A percentile compares a stretch with the other conserved stretches of the same genome.
Conservation (phyloP, 208 protist species). For the Leishmania lainsoni region DNA sequence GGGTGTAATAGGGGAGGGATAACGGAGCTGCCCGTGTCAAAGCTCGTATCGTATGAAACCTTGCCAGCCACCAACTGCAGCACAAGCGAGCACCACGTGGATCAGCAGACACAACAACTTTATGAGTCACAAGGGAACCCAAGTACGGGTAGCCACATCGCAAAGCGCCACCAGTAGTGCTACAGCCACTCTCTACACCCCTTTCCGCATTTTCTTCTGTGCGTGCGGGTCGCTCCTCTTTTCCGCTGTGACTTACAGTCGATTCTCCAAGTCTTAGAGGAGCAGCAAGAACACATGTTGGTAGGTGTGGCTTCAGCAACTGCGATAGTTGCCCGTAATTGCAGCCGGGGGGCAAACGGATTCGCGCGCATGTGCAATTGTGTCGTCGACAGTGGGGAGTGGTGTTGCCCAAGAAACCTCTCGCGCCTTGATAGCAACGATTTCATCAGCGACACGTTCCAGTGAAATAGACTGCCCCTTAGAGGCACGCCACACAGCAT, state of each 20-base stretch:
- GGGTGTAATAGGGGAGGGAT: neutral
- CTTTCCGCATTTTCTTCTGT: neutral
- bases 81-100: neutral
- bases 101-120: neutral
- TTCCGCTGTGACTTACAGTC: neutral
- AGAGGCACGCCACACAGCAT: slow-evolving; percentile 38
- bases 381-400: neutral
- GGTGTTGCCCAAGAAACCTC: slow-evolving; percentile 35
- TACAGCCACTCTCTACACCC: neutral
- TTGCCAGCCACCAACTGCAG: neutral
- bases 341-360: no score
- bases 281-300: neutral
- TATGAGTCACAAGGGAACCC: neutral
- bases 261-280: neutral
- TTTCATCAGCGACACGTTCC: slow-evolving; percentile 34
- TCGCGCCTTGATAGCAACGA: slow-evolving; percentile 49
- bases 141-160: neutral
- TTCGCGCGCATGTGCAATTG: neutral
- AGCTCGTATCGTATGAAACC: neutral
- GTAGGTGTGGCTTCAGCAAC: neutral
- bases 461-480: slow-evolving; percentile 27
- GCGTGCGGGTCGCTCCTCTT: neutral
- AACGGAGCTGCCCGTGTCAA: neutral
- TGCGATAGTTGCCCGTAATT: neutral
- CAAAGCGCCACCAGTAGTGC: neutral